A percentile compares a stretch with the other conserved stretches of the same genome.
Evolutionary conservation across 2,329 filamentous ascomycete genomes (phyloP).

Genomic region (Xylariaceae sp.): DNA sequence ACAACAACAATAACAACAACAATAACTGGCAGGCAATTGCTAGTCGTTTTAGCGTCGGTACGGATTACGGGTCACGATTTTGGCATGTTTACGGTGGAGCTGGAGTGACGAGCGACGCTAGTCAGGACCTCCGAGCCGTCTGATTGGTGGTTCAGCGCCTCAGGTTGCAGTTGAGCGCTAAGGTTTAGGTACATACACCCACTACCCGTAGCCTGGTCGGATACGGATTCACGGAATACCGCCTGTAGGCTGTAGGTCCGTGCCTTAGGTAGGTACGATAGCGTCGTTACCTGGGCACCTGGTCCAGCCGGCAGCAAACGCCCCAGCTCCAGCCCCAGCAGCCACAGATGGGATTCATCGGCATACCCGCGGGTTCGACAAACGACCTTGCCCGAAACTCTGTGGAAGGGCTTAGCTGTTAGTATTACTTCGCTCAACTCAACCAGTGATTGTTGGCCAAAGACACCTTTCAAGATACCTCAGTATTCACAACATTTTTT

Average conservation of each 20-base stretch:
- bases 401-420: not conserved
- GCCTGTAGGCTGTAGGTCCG: no score
- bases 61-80: conserved; percentile 30
- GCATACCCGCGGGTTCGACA: no score
- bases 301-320: not conserved
- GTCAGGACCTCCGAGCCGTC: conserved; percentile 10
- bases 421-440: not conserved
- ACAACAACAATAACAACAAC: conserved; percentile 17
- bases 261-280: no score
- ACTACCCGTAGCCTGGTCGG: not conserved
- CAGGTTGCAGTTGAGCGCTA: conserved; percentile 18
- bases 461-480: not conserved
- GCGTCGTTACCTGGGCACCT: no score
- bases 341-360: not conserved
- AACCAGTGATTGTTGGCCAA: not conserved
- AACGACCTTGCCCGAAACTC: not conserved
- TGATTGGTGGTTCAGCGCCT: conserved; percentile 34
- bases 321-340: not conserved
- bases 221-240: not conserved
- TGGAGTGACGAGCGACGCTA: conserved; percentile 32
- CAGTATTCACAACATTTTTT: no score
- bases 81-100: conserved; percentile 39
- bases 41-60: conserved; percentile 17
- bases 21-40: conserved; percentile 12
- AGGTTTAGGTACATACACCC: conserved; percentile 2